These are phyloP conservation scores for Boletellus ananas DNA, from an alignment of 768 basidiomycete species.

Conservation along the genomic window DNA sequence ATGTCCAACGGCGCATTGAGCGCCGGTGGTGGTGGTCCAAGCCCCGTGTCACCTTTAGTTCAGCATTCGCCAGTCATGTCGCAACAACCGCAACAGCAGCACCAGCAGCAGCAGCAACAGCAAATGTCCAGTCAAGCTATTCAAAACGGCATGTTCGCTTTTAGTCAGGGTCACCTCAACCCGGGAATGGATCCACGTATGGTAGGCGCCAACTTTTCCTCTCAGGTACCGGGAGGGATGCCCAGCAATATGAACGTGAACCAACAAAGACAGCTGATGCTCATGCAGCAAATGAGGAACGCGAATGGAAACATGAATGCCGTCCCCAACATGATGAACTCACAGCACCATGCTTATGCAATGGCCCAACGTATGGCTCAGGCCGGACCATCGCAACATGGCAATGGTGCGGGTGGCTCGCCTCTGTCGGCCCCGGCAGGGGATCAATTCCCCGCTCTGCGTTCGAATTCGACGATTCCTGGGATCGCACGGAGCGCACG, in stretches of 20 bases:
- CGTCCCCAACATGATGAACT: conserved; percentile 30
- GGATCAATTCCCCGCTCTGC: conserved; percentile 46
- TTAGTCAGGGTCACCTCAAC: conserved; percentile 22
- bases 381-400: conserved; percentile 35
- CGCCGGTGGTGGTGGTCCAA: conserved; percentile 17
- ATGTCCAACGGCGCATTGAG: conserved; percentile 27
- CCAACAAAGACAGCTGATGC: conserved; percentile 46
- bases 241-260: conserved; percentile 25
- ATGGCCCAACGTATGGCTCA: conserved; percentile 45
- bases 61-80: conserved; percentile 30
- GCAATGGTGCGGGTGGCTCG: conserved; percentile 32
- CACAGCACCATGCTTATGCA: conserved; percentile 32
- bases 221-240: conserved; percentile 30
- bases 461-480: conserved; percentile 60
- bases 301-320: conserved; percentile 24
- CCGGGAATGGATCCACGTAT: conserved; percentile 31
- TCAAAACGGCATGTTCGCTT: conserved; percentile 33
- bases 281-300: conserved; percentile 37
- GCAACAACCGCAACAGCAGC: conserved; percentile 2
- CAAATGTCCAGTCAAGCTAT: conserved; percentile 23
- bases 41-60: conserved; percentile 29
- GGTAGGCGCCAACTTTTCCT: conserved; percentile 24
- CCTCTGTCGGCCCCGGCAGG: conserved; percentile 40
- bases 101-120: conserved; percentile 14
- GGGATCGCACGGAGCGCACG: conserved; percentile 73